phyloP scores from a whole-genome alignment of 2,329 filamentous ascomycete species.

The Xylaria sp. region DNA sequence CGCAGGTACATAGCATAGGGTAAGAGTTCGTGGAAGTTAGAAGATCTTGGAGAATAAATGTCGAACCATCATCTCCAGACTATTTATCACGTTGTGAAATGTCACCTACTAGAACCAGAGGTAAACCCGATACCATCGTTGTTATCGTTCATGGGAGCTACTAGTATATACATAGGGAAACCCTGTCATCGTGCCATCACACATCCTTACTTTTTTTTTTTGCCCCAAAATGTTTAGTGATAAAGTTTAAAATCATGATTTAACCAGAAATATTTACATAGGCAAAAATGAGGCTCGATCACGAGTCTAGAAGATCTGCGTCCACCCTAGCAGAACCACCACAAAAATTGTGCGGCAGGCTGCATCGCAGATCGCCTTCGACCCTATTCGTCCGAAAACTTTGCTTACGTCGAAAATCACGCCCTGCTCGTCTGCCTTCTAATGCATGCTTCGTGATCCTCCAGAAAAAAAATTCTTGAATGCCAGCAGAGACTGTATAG shows the following conservation, averaged over 20 bases:
- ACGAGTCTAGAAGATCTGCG: slow-evolving; percentile 36
- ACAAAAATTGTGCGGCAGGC: slow-evolving; percentile 7
- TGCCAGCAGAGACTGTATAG: neutral
- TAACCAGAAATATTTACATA: neutral
- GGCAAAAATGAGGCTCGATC: slow-evolving; percentile 42
- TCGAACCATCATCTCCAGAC: slow-evolving; percentile 27
- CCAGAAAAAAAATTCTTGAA: slow-evolving; percentile 1
- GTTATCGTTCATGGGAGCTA: slow-evolving; percentile 9
- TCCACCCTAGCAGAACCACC: slow-evolving; percentile 15
- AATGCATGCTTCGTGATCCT: slow-evolving; percentile 6
- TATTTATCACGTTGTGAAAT: slow-evolving; percentile 27
- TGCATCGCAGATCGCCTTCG: slow-evolving; percentile 15
- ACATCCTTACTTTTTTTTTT: slow-evolving; percentile 33
- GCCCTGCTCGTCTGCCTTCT: slow-evolving; percentile 1
- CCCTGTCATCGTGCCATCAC: slow-evolving; percentile 44
- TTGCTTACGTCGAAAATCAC: neutral
- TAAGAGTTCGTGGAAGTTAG: slow-evolving; percentile 2
- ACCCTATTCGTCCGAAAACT: slow-evolving; percentile 1
- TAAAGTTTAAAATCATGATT: neutral
- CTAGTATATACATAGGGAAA: slow-evolving; percentile 15
- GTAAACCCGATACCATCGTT: slow-evolving; percentile 41
- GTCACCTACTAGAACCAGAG: slow-evolving; percentile 46
- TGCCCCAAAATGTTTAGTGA: slow-evolving; percentile 9
- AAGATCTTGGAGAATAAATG: slow-evolving; percentile 6
- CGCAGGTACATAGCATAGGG: slow-evolving; percentile 3